Conservation (phyloP, 2,329 filamentous ascomycete genomes). For the Samsoniella hepiali region DNA sequence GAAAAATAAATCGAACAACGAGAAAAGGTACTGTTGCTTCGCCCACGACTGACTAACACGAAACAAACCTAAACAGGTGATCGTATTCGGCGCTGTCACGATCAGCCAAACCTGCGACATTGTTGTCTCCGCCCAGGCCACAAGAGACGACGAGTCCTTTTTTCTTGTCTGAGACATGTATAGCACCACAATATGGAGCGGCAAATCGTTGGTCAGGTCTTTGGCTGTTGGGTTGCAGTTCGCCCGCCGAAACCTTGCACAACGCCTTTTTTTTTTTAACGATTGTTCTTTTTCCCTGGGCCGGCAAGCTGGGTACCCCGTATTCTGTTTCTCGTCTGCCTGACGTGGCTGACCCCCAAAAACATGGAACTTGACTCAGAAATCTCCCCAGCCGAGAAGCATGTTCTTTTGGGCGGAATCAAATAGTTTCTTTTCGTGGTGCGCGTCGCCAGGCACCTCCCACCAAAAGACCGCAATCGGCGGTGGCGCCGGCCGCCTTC, state of each 20-base stretch:
- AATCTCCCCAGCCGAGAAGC: not conserved
- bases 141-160: not conserved
- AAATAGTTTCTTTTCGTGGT: not conserved
- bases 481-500: not conserved
- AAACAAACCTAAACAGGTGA: too few relatives aligned
- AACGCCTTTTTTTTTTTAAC: not conserved
- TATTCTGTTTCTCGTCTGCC: not conserved
- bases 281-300: too few relatives aligned
- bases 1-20: not conserved
- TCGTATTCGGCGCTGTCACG: not conserved
- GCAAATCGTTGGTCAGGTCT: not conserved
- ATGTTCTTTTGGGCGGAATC: not conserved
- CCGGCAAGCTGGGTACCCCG: too few relatives aligned
- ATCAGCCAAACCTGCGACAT: constrained; percentile 1
- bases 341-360: not conserved
- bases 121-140: constrained; percentile 11
- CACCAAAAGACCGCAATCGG: not conserved
- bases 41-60: too few relatives aligned
- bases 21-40: not conserved
- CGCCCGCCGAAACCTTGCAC: not conserved
- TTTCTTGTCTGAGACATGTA: constrained; percentile 5
- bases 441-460: not conserved
- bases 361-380: not conserved
- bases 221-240: not conserved
- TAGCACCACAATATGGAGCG: not conserved